Evolutionary conservation across 306 rosid species (phyloP).

Genomic region (Acacia crassicarpa): DNA sequence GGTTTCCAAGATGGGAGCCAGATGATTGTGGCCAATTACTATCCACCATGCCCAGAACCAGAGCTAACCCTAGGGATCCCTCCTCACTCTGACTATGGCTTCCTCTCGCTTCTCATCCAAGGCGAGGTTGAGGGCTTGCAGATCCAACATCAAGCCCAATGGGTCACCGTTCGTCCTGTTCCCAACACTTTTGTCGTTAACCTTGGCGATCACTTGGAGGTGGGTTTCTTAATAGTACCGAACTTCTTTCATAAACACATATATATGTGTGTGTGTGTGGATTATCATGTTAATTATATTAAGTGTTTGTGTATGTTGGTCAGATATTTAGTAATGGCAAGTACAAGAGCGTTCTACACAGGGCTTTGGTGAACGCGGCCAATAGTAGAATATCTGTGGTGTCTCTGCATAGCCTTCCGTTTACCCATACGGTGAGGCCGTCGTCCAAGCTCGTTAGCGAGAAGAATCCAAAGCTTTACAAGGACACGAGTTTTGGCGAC

Average conservation of each 20-base stretch:
- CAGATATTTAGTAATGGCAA: conserved; percentile 94
- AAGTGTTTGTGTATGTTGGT: background rate
- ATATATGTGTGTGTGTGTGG: background rate
- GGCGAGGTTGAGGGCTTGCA: conserved; percentile 83
- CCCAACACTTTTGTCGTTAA: conserved; percentile 76
- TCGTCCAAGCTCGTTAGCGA: conserved; percentile 61
- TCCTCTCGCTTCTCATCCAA: conserved; percentile 85
- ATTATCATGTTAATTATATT: background rate
- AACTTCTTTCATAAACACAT: background rate
- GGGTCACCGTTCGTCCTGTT: conserved; percentile 82
- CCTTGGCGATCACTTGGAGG: conserved; percentile 97
- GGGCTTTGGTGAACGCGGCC: conserved; percentile 64
- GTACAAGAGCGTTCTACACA: conserved; percentile 85
- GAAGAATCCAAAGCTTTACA: conserved; percentile 64
- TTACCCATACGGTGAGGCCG: conserved; percentile 48
- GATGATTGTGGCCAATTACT: conserved; percentile 75
- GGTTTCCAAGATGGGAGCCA: conserved; percentile 82
- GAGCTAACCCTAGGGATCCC: conserved; percentile 92
- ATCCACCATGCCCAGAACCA: conserved; percentile 90
- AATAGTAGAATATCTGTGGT: conserved; percentile 67
- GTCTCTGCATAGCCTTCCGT: conserved; percentile 68
- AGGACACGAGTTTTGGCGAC: conserved; percentile 60
- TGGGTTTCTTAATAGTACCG: conserved; percentile 1
- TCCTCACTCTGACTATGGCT: conserved; percentile 93
- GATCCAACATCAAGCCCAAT: conserved; percentile 56